Evolutionary conservation across 306 rosid genomes (phyloP), one percentile per base, ranked within the genome.

Genomic region (Canavalia ensiformis): DNA sequence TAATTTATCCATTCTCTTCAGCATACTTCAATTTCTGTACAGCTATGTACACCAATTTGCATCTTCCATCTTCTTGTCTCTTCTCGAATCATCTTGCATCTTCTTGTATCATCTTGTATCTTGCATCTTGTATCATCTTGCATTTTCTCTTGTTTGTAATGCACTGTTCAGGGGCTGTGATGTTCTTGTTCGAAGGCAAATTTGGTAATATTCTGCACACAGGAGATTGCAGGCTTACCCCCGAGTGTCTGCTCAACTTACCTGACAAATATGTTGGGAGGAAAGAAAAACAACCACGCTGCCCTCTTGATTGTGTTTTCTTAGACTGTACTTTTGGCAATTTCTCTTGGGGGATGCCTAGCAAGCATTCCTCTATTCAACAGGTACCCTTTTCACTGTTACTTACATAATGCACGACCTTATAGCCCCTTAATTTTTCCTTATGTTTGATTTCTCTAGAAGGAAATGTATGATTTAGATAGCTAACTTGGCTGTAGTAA

Each of bases 141-240:
- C 59, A 18, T 18, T 79, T 50, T 83, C 25, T 76, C 72, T 55
- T 85, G 50, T 82, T 60, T 87, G 80, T 84, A 78, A 69, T 87
- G 82, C 82, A 47, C 68, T 74, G 13, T 85, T 70, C 80, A 94
- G 94, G 98, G 52, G 94, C 97, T 8, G 90, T 91, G 57, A 92
- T 94, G 97, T 90, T 94, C 90, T 81, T 89, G 80, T 94, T 91
- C 69, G 98, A 91, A 87, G 97, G 94, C 0, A 42, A 81, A 47
- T 91, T 94, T 78, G 94, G 98, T 35, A 88, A 89, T 66, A 84
- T 94, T 39, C 85, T 94, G 33, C 97, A 91, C 83, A 89, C 92
- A 0, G 97, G 95, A 59, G 98, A 91, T 86, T 94, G 95, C 88
- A 89, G 95, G 80, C 93, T 94, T 18, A 88, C 87, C 4, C 88